Evolutionary conservation across 768 basidiomycete species (phyloP), one percentile per base, ranked within the genome.

Genomic region (Pleurotus giganteus): DNA sequence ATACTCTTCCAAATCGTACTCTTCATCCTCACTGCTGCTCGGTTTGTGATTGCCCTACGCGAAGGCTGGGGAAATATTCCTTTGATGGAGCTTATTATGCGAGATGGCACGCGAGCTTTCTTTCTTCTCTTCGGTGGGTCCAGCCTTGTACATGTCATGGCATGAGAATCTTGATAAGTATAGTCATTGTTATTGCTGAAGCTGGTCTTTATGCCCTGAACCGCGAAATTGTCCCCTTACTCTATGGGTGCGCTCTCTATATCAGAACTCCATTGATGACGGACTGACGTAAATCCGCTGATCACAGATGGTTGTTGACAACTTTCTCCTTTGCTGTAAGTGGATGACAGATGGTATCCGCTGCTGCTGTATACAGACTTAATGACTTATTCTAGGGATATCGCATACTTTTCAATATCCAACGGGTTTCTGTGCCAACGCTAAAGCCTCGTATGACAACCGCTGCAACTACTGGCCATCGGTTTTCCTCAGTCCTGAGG

Each of bases 21-120:
- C 1, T 53, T 53, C 39, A 19, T 23, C 8, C 23, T 53, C 11
- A 53, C 52, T 1, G 52, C 31, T 24, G 39, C 32, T 39, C 37
- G 42, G 5, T 53, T 53, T 23, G 37, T 17, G n/a, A 26, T 42
- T 3, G 66, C 66, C 0, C 37, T 66, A 1, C 64, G 64, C 36
- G 56, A 55, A 1, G 70, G 70, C 5, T 70, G 68, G 69, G 69
- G 68, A 21, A 69, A 68, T 26, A 57, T 59, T 1, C 74, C 71
- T 4, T 60, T 76, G 3, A 57, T 72, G 26, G 62, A 62, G 5
- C 63, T 76, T 21, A 65, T 77, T 36, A 58, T 75, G 49, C 66
- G 68, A 39, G 76, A 79, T 57, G 71, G 74, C 6, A 64, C 68
- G 8, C 61, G 67, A 21, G 68, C 68, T 3, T 76, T 71, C 55